Base-by-base conservation (phyloP, 1,139 yeast genomes). In the Scheffersomyces lignicola region DNA sequence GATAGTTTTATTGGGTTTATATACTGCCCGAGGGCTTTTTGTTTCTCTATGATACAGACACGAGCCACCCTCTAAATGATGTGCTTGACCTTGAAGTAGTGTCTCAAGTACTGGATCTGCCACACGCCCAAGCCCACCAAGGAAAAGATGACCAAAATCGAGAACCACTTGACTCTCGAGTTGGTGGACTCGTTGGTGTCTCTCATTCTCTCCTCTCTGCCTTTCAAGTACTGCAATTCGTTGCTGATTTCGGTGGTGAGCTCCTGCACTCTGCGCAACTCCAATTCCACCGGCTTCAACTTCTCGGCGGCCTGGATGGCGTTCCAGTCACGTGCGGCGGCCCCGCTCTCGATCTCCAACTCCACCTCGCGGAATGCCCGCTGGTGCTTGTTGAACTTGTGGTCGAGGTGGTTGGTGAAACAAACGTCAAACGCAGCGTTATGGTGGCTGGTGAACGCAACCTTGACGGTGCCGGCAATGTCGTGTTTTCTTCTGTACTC, bases 251-350 rank as follows among this genome's bases (percentile, higher is more conserved):
- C 97, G 42, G 77, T 82, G 34, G 94, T 78, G 63, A 87, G 63
- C 55, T 85, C 95, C 59, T 87, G 90, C 41, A 90, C 69, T 56
- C 86, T 81, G 60, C 90, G 81, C 59, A 92, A 73, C 52, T 87
- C 95, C 36, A 89, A 81, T 62, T 92, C 98, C 32, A 83, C 79
- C 8, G 98, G 97, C 66, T 85, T 87, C 62, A 92, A 80, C 58
- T 88, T 87, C 62, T 90, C 97, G 31, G 86, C 78, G 26, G 96
- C 90, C 67, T 90, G 97, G 44, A 89, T 72, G 18, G 94, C 89
- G 57, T 88, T 88, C 97, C 97, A 92, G 65, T 92, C 97, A 63
- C 97, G 83, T 26, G 97, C 97, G 50, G 90, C 88, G 36, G 97
- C 86, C 22, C 98, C 98, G 45, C 90, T 83, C 62, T 92, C 97